These are phyloP conservation scores for Cylindrotheca fusiformis DNA, from an alignment of 108 stramenopile genomes.

Conservation along the genomic window DNA sequence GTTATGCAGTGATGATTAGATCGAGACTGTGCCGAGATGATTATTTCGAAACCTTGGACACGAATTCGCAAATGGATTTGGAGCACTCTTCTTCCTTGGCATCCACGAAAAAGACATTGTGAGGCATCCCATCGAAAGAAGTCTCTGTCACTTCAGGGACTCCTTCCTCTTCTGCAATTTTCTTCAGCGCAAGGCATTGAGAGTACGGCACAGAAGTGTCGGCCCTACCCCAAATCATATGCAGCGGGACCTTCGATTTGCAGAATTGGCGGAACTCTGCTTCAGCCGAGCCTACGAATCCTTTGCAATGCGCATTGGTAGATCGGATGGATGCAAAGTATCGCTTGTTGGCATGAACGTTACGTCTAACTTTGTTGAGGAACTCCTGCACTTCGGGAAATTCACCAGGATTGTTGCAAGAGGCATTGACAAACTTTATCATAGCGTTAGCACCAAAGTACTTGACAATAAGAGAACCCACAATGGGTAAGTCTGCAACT, in stretches of 20 bases:
- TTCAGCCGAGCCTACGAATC: slow-evolving; percentile 3
- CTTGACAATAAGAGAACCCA: background rate
- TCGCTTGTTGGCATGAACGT: background rate
- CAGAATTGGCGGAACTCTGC: background rate
- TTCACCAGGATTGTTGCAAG: background rate
- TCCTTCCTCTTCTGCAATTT: background rate
- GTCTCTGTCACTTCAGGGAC: background rate
- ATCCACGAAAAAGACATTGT: slow-evolving; percentile 3
- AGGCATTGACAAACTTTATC: background rate
- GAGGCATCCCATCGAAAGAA: background rate
- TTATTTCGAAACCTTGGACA: background rate
- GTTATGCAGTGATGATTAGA: too few relatives aligned
- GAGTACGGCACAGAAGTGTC: slow-evolving; percentile 4
- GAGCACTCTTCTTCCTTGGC: slow-evolving; percentile 3
- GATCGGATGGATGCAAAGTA: slow-evolving; percentile 6
- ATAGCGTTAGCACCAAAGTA: background rate
- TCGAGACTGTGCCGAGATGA: too few relatives aligned
- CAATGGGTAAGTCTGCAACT: background rate
- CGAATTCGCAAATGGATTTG: slow-evolving; percentile 2
- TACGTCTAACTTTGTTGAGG: background rate
- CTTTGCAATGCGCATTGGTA: slow-evolving; percentile 3
- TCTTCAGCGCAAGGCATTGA: background rate
- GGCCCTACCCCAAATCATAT: slow-evolving; percentile 5
- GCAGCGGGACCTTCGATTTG: background rate
- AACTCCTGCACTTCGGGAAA: slow-evolving; percentile 1